Percentiles rank a stretch among this genome's conserved stretches.
Conservation (phyloP, 164 flowering plant species). For the Aristolochia contorta region DNA sequence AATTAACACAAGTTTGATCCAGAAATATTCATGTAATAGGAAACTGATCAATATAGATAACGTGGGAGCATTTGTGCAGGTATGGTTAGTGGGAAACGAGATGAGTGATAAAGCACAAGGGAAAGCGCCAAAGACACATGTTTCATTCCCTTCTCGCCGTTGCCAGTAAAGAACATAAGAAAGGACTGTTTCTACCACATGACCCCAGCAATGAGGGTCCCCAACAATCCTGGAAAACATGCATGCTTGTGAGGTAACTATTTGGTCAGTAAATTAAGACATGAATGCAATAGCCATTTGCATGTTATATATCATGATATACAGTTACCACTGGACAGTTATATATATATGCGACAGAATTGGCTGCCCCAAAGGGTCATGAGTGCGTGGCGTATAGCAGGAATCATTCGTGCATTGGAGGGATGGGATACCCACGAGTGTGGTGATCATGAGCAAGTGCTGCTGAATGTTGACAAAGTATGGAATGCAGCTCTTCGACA, state of each 20-base stretch:
- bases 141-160: constrained; percentile 39
- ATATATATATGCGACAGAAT: constrained; percentile 27
- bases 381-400: constrained; percentile 40
- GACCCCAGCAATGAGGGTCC: constrained; percentile 55
- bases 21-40: no score
- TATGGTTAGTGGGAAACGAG: constrained; percentile 50
- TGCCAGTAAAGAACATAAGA: constrained; percentile 32
- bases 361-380: constrained; percentile 11
- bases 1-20: constrained; percentile 9
- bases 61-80: constrained; percentile 5
- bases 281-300: no score
- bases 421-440: constrained; percentile 40
- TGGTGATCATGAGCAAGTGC: constrained; percentile 10
- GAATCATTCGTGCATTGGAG: constrained; percentile 34
- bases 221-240: constrained; percentile 37
- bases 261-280: no score
- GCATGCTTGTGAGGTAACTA: constrained; percentile 59
- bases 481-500: constrained; percentile 30
- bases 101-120: constrained; percentile 29
- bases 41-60: no score
- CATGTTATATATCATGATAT: neutral
- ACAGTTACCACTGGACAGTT: neutral
- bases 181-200: constrained; percentile 41
- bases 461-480: constrained; percentile 16
- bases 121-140: constrained; percentile 34